Base-by-base conservation (phyloP, 2,329 filamentous ascomycete species). In the Monilinia aucupariae region DNA sequence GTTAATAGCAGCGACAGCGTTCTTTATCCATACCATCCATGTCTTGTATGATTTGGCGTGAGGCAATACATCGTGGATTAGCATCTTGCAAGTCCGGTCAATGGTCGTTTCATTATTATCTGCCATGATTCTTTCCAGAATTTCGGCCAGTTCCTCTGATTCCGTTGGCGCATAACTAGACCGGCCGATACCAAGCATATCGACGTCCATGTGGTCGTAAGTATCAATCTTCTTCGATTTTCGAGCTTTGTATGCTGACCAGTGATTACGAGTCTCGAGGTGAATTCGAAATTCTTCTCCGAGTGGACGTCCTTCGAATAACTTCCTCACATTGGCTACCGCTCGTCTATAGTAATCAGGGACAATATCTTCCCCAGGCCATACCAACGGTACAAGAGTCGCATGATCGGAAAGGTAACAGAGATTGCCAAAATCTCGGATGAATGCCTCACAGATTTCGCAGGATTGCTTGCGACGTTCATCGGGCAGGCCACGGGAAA, bases 1-100 rank as follows among this genome's bases (percentile, higher is more conserved):
- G 22, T 43, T 58, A 13, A 62, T 58, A 7, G 41, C 47, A 27
- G 17, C 15, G 20, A n/a, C n/a, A 17, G 37, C 20, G 30, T 62
- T 62, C 48, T 48, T 62, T 5, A 62, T 30, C 60, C 60, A 62
- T 12, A 41, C 2, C 20, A 62, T 50, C 32, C 41, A 56, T 25
- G 22, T 8, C 13, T 58, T 49, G 34, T 58, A 50, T 25, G 17
- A 20, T n/a, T 48, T 43, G 1, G 25, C 3, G 50, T 49, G 32
- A 22, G 43, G 52, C 10, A 62, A 30, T 2, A 34, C 3, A 39
- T 58, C 13, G 1, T 62, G 12, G 1, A 13, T 25, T 7, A 62
- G 10, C 4, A 58, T 27, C 1, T 15, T 32, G 15, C 50, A 22
- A 17, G 37, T n/a, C 13, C 37, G 10, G 8, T 30, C 15, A 39